A percentile compares a stretch with the other conserved stretches of the same genome.
Evolutionary conservation across 2,329 filamentous ascomycete genomes (phyloP).

Genomic region (Cercospora zeae-maydis): DNA sequence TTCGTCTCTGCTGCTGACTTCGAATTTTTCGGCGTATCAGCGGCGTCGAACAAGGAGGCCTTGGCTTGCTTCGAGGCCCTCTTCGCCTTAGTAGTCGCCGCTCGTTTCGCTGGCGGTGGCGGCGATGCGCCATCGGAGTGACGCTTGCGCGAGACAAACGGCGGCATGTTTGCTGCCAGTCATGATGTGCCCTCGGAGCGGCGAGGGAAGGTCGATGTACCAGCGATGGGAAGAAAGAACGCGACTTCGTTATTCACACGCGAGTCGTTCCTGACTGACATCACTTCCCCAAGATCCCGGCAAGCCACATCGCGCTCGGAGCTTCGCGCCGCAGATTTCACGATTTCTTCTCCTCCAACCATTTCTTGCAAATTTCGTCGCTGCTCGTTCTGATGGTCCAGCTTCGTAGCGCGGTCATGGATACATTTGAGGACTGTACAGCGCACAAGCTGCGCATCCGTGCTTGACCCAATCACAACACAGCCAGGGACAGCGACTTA

Average conservation of each 20-base stretch:
- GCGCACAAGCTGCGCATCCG: too few relatives aligned
- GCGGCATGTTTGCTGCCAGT: constrained; percentile 55
- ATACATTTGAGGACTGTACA: too few relatives aligned
- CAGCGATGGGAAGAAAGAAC: not conserved
- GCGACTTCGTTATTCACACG: constrained; percentile 5
- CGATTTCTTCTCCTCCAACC: constrained; percentile 7
- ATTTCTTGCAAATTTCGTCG: not conserved
- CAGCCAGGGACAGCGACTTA: too few relatives aligned
- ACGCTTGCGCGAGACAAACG: constrained; percentile 64
- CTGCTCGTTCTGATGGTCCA: not conserved
- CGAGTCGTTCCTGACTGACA: constrained; percentile 1
- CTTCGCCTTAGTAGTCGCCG: constrained; percentile 12
- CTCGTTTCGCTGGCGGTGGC: constrained; percentile 25
- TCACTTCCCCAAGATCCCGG: constrained; percentile 1
- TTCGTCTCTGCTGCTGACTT: constrained; percentile 31
- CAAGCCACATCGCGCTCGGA: constrained; percentile 5
- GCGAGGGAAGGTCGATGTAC: not conserved
- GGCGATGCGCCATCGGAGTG: constrained; percentile 50
- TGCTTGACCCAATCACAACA: too few relatives aligned
- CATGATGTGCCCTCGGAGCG: not conserved
- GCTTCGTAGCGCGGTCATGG: too few relatives aligned
- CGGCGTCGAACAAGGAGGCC: constrained; percentile 44
- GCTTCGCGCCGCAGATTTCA: not conserved
- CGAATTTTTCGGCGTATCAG: constrained; percentile 38
- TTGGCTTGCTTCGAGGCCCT: constrained; percentile 32